Base-by-base conservation (phyloP, 345 rosid genomes). In the Microcos paniculata region DNA sequence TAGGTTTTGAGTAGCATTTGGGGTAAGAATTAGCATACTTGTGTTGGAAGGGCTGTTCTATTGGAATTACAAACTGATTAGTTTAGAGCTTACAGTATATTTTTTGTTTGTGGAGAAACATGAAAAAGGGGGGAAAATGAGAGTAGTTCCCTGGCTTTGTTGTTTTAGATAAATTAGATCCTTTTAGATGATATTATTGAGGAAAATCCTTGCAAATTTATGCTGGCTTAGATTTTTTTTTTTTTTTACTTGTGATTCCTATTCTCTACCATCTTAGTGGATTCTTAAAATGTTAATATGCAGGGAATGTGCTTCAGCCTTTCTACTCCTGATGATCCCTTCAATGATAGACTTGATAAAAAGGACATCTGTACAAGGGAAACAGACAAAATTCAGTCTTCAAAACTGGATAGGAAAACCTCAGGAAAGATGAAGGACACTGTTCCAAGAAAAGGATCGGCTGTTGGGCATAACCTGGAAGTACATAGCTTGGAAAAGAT, bases 301-400 rank as follows among this genome's bases (percentile, higher is more conserved):
- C 84, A 91, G 97, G 97, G 98, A 23, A 93, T 96, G 99, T 96
- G 99, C 76, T 96, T 88, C 82, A 90, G 91, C 81, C 97, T 95
- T 72, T 98, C 99, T 21, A 81, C 89, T 45, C 88, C 38, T 9
- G 91, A 92, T 52, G 90, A 93, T 80, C 98, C 97, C 0, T 93
- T 87, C 86, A 90, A 92, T 79, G 98, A 96, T 11, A 82, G 75
- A 33, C 74, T 74, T 23, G 86, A 85, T 19, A 95, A 90, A 78
- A 71, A 70, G 3, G 85, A 79, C 4, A 52, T 71, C 1, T 56
- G 53, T 19, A 70, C 42, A 72, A 87, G 76, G 77, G 82, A 81
- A 21, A 56, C 38, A 26, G 75, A 82, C 57, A 85, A 80, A 73
- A 35, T 19, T 56, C 24, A 40, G 52, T 38, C 72, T 43, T 61